Evolutionary conservation across 2,329 filamentous ascomycete species (phyloP).

Genomic region (Penicillium rolfsii): DNA sequence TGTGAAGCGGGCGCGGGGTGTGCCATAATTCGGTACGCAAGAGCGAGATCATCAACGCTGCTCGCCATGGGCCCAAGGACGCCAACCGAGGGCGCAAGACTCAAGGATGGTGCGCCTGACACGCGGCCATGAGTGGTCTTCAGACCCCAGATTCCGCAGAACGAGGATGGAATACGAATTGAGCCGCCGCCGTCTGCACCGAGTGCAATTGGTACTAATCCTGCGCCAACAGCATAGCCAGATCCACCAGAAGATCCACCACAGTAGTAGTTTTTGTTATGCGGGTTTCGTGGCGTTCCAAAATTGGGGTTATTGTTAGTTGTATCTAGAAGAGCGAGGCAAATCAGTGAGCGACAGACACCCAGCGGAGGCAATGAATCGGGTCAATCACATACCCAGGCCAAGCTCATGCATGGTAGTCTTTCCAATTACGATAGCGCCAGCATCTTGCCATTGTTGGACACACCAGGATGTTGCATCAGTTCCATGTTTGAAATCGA

Average conservation of each 20-base stretch:
- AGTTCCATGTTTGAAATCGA: conserved; percentile 57
- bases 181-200: conserved; percentile 78
- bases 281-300: conserved; percentile 77
- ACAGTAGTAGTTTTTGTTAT: conserved; percentile 75
- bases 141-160: conserved; percentile 80
- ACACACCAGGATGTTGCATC: conserved; percentile 71
- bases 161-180: conserved; percentile 72
- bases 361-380: neutral
- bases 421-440: conserved; percentile 75
- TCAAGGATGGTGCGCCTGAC: conserved; percentile 60
- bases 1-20: conserved; percentile 64
- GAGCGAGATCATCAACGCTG: conserved; percentile 74
- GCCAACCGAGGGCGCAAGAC: conserved; percentile 63
- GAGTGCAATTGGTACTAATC: conserved; percentile 71
- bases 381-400: conserved; percentile 54
- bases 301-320: conserved; percentile 79
- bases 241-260: conserved; percentile 81
- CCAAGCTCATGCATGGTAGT: conserved; percentile 81
- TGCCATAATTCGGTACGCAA: conserved; percentile 81
- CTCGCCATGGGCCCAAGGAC: conserved; percentile 76
- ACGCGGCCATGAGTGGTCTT: conserved; percentile 77
- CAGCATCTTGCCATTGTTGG: conserved; percentile 70
- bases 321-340: conserved; percentile 56
- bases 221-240: conserved; percentile 69
- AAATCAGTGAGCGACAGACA: neutral